A percentile compares a stretch with the other conserved stretches of the same genome.
Conservation (phyloP, 371 early-diverging fungal genomes). For the Apophysomyces trapeziformis region DNA sequence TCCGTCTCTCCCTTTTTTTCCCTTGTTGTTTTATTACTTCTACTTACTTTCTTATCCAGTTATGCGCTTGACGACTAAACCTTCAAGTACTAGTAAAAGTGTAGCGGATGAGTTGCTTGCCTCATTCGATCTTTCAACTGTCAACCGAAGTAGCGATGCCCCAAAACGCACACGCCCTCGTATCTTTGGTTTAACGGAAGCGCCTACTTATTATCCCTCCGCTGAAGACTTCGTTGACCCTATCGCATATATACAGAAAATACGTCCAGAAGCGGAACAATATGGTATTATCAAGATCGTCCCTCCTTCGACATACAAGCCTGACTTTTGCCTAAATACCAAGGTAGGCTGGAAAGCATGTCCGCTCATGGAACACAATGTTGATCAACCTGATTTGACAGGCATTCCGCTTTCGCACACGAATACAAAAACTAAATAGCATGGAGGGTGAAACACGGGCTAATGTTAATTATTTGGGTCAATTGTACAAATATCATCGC, state of each 20-base stretch:
- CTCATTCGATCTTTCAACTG: conserved; percentile 26
- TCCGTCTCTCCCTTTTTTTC: conserved; percentile 18
- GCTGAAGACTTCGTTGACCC: conserved; percentile 86
- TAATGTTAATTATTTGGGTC: conserved; percentile 89
- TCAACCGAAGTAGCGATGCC: conserved; percentile 29
- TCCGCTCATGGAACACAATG: not conserved
- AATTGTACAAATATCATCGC: conserved; percentile 87
- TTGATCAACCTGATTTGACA: conserved; percentile 30
- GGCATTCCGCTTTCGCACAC: conserved; percentile 89
- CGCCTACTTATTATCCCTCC: conserved; percentile 86
- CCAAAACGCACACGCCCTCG: conserved; percentile 48
- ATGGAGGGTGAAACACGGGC: conserved; percentile 91
- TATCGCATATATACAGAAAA: conserved; percentile 80
- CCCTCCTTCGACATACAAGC: conserved; percentile 86
- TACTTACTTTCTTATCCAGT: conserved; percentile 13
- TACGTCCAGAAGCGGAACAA: conserved; percentile 78
- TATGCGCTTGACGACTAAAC: conserved; percentile 23
- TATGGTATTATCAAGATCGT: conserved; percentile 93
- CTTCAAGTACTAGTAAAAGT: conserved; percentile 9
- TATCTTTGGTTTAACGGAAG: conserved; percentile 72
- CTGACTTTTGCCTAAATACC: conserved; percentile 84
- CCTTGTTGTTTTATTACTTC: conserved; percentile 15
- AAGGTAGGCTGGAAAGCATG: conserved; percentile 58
- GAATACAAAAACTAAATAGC: conserved; percentile 88
- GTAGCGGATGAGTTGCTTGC: conserved; percentile 15